These are phyloP conservation scores for Aspergillus novoparasiticus DNA, from an alignment of 2,329 filamentous ascomycete species.

Conservation along the genomic window DNA sequence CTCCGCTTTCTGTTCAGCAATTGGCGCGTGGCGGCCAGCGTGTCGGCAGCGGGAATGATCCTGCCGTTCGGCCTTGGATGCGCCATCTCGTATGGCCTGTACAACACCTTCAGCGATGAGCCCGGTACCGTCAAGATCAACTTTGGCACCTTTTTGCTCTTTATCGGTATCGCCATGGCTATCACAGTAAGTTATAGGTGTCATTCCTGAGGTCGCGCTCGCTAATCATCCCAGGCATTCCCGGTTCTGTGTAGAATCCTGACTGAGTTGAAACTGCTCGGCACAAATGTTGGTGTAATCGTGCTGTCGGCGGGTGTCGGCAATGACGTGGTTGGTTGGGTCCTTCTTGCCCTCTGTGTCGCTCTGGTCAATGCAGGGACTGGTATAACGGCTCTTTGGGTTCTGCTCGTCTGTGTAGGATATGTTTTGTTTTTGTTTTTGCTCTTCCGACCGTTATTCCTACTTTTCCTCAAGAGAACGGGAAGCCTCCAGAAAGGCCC, in stretches of 20 bases:
- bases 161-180: constrained; percentile 89
- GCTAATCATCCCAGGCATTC: constrained; percentile 57
- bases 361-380: constrained; percentile 85
- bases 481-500: constrained; percentile 85
- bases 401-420: constrained; percentile 73
- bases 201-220: neutral
- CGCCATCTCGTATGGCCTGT: constrained; percentile 79
- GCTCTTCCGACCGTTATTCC: constrained; percentile 71
- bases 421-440: constrained; percentile 77
- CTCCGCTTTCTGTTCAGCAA: constrained; percentile 75
- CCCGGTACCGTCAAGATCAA: constrained; percentile 57
- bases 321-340: constrained; percentile 91
- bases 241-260: constrained; percentile 93
- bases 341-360: constrained; percentile 88
- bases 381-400: constrained; percentile 81
- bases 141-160: constrained; percentile 69
- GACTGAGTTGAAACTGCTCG: constrained; percentile 83
- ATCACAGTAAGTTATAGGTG: constrained; percentile 67
- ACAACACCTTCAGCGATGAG: constrained; percentile 69
- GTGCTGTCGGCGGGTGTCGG: constrained; percentile 88
- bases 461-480: constrained; percentile 72
- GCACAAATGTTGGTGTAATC: constrained; percentile 82
- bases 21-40: constrained; percentile 76
- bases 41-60: constrained; percentile 77
- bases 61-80: constrained; percentile 81